Base-by-base conservation (phyloP, 306 rosid genomes). In the Acacia melanoxylon region DNA sequence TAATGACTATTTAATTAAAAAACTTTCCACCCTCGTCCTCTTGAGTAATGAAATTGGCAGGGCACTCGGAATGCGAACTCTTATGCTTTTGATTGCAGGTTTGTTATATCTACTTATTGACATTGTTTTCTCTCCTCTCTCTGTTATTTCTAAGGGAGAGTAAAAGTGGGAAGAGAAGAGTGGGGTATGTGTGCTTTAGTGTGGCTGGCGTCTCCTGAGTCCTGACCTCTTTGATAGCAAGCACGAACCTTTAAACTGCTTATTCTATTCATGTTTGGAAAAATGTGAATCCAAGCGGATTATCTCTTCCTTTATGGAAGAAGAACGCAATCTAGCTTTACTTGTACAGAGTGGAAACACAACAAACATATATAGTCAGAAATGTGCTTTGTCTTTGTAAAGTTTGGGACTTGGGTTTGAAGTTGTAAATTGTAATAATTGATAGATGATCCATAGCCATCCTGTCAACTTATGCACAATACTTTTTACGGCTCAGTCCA, bases 71-170 rank as follows among this genome's bases (percentile, higher is more conserved):
- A 29, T 29, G 31, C 31, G 31, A 29, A 29, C 31, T 29, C 31
- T 29, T 29, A 29, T 29, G 31, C 31, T 29, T 29, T 29, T 84
- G 84, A 83, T 89, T 95, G 75, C 98, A 93, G 97, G 98, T 29
- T 29, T 29, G 31, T 29, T 29, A 29, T 29, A 29, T 29, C 31
- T 29, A 29, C 72, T 84, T 65, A 19, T 68, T 68, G 68, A 41
- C 74, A 72, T 67, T 71, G 10, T 16, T 68, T 72, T 74, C 45
- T 74, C 24, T 66, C 20, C 29, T 27, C 29, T 27, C 29, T 27
- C 29, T 19, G 10, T 66, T 17, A 10, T 4, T 41, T 40, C 4
- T 49, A 33, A 46, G 56, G 56, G 56, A 49, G 2, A 15, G 20
- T 48, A 48, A 48, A 48, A 48, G 19, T 16, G 19, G 52, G 52